A percentile compares a stretch with the other conserved stretches of the same genome.
These are phyloP conservation scores for Hylodesmum podocarpum DNA, from an alignment of 306 rosid species.

Conservation along the genomic window DNA sequence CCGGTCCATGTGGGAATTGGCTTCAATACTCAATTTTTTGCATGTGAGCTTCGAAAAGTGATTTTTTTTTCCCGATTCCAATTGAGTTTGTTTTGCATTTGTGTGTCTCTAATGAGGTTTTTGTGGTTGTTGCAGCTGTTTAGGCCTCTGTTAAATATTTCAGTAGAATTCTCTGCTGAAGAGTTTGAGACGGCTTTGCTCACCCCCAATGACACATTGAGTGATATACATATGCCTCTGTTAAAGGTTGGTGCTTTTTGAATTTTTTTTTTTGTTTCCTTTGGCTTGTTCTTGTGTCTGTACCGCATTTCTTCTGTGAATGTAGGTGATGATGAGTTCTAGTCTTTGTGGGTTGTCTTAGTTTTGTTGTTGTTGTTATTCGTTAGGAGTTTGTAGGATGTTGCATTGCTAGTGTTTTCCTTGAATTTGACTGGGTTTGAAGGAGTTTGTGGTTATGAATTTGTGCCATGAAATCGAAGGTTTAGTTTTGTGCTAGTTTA, in stretches of 20 bases:
- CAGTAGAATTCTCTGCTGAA: constrained; percentile 80
- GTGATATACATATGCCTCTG: constrained; percentile 83
- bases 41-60: constrained; percentile 62
- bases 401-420: constrained; percentile 10
- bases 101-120: constrained; percentile 30
- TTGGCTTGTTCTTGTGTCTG: background rate
- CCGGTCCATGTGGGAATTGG: constrained; percentile 94
- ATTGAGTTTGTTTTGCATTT: constrained; percentile 11
- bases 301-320: constrained; percentile 4
- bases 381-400: background rate
- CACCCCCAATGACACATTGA: constrained; percentile 80
- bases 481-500: constrained; percentile 18
- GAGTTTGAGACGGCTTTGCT: constrained; percentile 93
- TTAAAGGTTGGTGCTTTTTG: constrained; percentile 75
- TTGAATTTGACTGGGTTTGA: background rate
- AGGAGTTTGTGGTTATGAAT: background rate
- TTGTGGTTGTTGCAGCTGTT: constrained; percentile 55
- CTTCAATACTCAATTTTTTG: constrained; percentile 84
- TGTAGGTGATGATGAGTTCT: constrained; percentile 9
- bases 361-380: constrained; percentile 2
- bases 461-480: background rate
- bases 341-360: background rate
- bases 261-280: background rate
- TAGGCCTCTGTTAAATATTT: constrained; percentile 73
- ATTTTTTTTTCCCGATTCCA: background rate